Percentiles rank a stretch among this genome's conserved stretches.
These are phyloP conservation scores for Lathyrus tuberosus DNA, from an alignment of 306 rosid genomes.

Conservation along the genomic window DNA sequence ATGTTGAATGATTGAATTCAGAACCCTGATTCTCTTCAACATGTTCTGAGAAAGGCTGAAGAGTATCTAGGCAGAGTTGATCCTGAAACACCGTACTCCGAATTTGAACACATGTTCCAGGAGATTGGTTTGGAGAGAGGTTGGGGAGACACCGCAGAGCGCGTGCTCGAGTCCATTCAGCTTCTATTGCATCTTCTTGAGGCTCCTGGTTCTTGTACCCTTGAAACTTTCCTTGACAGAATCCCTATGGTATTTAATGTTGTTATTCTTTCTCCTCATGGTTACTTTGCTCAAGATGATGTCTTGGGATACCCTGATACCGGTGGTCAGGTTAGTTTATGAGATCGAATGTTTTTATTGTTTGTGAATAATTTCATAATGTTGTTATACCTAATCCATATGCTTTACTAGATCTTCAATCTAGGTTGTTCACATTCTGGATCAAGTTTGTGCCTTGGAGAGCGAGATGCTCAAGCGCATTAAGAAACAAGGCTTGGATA, in stretches of 20 bases:
- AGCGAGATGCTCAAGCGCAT: constrained; percentile 89
- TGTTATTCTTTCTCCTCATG: constrained; percentile 97
- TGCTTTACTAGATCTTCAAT: constrained; percentile 13
- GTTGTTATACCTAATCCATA: too few relatives aligned
- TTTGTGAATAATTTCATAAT: neutral
- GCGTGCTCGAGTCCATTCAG: constrained; percentile 79
- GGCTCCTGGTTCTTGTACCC: constrained; percentile 98
- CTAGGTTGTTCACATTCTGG: constrained; percentile 96
- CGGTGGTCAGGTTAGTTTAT: constrained; percentile 81
- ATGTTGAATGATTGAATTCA: constrained; percentile 93
- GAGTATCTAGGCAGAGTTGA: constrained; percentile 63
- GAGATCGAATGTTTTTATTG: neutral
- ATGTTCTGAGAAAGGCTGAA: constrained; percentile 88
- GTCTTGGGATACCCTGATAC: constrained; percentile 99
- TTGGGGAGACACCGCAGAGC: constrained; percentile 93
- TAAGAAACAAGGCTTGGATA: constrained; percentile 90
- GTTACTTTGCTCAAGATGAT: constrained; percentile 95
- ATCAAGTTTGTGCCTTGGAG: constrained; percentile 99
- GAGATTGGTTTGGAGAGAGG: constrained; percentile 96
- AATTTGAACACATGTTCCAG: constrained; percentile 76
- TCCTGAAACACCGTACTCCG: constrained; percentile 64
- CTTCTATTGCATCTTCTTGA: constrained; percentile 97
- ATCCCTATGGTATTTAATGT: constrained; percentile 98
- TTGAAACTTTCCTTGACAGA: constrained; percentile 87
- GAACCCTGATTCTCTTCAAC: constrained; percentile 68